phyloP scores from a whole-genome alignment of 768 basidiomycete genomes.

The Phanerodontia chrysosporium region DNA sequence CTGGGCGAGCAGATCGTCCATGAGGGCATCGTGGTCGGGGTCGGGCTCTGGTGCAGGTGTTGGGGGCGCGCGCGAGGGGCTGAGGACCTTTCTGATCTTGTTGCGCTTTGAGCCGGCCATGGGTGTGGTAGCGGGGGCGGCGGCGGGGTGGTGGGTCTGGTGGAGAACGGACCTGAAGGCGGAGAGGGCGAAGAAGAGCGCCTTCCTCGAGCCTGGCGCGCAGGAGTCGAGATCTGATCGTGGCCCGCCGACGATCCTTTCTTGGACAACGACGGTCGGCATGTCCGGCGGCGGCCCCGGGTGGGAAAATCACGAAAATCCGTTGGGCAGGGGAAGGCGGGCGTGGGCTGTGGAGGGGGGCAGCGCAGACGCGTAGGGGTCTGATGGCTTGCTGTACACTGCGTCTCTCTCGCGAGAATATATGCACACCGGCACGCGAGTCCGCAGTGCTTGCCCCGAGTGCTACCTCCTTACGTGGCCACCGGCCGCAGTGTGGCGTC shows the following conservation, averaged over 20 bases:
- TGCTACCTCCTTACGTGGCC: not conserved
- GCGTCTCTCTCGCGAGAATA: not conserved
- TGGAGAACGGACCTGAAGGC: not conserved
- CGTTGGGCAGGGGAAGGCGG: not conserved
- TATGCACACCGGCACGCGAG: not conserved
- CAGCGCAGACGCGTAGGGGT: not conserved
- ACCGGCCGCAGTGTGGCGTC: not conserved
- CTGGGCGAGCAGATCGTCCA: conserved; percentile 74
- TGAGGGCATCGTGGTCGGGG: conserved; percentile 51
- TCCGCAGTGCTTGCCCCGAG: not conserved
- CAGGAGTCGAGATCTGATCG: not conserved
- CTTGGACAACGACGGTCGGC: not conserved
- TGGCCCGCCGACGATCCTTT: not conserved
- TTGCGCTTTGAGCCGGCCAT: conserved; percentile 46
- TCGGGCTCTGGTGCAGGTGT: conserved; percentile 27
- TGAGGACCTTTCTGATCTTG: conserved; percentile 46
- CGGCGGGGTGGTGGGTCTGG: not conserved
- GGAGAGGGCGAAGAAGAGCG: not conserved
- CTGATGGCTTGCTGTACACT: not conserved
- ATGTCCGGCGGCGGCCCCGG: not conserved
- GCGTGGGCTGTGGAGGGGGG: not conserved
- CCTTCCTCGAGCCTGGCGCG: not conserved
- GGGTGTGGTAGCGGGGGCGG: not conserved
- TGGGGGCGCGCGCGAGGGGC: conserved; percentile 20
- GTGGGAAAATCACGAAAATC: not conserved